phyloP scores from a whole-genome alignment of 768 basidiomycete genomes.

The Fibroporia radiculosa region DNA sequence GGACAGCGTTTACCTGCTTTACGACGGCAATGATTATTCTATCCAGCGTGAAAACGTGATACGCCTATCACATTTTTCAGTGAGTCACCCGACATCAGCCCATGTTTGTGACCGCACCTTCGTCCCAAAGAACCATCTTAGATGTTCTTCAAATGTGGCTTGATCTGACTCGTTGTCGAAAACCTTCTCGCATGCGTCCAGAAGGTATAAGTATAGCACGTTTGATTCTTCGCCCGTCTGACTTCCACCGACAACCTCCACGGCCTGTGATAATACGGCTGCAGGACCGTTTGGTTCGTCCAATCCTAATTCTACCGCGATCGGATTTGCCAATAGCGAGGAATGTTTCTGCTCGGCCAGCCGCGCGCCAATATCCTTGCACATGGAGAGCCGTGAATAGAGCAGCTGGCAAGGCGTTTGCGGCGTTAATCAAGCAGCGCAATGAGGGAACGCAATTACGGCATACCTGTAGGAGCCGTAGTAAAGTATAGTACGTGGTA shows the following conservation, averaged over 20 bases:
- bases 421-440: conserved; percentile 3
- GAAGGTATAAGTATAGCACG: conserved; percentile 80
- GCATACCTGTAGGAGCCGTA: conserved; percentile 82
- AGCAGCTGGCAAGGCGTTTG: conserved; percentile 50
- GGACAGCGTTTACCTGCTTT: conserved; percentile 64
- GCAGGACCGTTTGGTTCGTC: conserved; percentile 77
- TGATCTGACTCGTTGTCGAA: conserved; percentile 93
- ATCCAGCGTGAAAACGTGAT: conserved; percentile 89
- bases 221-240: conserved; percentile 40
- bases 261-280: conserved; percentile 58
- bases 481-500: conserved; percentile 84
- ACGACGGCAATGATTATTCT: conserved; percentile 83
- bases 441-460: conserved; percentile 1
- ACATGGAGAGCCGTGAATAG: conserved; percentile 79
- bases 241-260: conserved; percentile 49
- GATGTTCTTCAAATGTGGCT: conserved; percentile 88
- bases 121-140: conserved; percentile 90
- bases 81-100: too few relatives aligned
- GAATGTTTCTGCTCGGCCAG: conserved; percentile 62
- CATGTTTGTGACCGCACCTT: too few relatives aligned
- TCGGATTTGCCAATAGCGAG: conserved; percentile 64
- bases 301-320: conserved; percentile 77
- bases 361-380: conserved; percentile 73
- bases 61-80: conserved; percentile 48
- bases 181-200: conserved; percentile 87